Evolutionary conservation across 371 early-diverging fungal genomes (phyloP), one percentile per base, ranked within the genome.

Genomic region (Smittium culicis): DNA sequence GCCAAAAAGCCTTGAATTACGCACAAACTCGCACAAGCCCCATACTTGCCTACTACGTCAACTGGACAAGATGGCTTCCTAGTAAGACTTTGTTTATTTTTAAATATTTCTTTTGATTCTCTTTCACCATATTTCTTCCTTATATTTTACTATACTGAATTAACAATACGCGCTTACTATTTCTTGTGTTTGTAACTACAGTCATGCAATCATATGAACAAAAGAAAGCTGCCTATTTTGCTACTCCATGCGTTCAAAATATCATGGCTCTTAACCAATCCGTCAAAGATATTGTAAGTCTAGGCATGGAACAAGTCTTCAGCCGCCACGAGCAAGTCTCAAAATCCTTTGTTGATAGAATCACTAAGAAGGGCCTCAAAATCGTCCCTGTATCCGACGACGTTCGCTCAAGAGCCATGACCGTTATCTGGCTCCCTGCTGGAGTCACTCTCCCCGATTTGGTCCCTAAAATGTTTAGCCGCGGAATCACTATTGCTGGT

Each of bases 181-280:
- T 11, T 14, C 25, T 14, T 32, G 32, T 29, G 8, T 60, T 29
- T n/a, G n/a, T n/a, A n/a, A n/a, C n/a, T n/a, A n/a, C n/a, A n/a
- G 91, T 96, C 75, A 95, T 95, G 95, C 76, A 87, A 67, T 88
- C 91, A 27, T 96, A 95, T 74, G 95, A 94, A 79, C 83, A 87
- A 8, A 87, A 94, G 71, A 86, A 89, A 71, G 88, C 91, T 33
- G 83, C 85, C 61, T 97, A 97, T 81, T 97, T 96, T 80, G 95
- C 93, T 67, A 97, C 98, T n/a, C 98, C 98, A 20, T 88, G 94
- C 60, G 98, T 97, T 58, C 94, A 94, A 81, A 82, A 90, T 67
- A 83, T 97, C 75, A 82, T 87, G 75, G 94, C 96, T 35, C 87
- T 97, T 57, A 81, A 91, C 73, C 82, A 84, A 28, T 86, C 91